These are phyloP conservation scores for Sporothrix protearum DNA, from an alignment of 2,329 filamentous ascomycete species.

Conservation along the genomic window DNA sequence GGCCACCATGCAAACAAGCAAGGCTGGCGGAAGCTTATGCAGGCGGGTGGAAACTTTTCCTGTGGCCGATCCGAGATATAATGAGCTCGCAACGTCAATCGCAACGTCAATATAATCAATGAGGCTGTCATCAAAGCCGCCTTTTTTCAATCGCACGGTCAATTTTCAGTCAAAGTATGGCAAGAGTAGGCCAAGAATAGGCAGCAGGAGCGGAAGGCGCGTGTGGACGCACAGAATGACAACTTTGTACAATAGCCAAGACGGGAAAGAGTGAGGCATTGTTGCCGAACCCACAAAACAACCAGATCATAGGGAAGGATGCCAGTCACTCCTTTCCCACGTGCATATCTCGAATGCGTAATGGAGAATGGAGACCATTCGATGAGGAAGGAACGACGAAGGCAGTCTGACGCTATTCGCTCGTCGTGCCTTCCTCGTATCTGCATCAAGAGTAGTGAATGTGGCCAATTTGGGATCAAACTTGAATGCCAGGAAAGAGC, in stretches of 20 bases:
- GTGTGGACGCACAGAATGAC: background rate
- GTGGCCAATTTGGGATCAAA: background rate
- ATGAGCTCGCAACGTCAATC: background rate
- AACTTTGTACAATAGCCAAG: background rate
- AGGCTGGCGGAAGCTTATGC: constrained; percentile 11
- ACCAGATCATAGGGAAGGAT: background rate
- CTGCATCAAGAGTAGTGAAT: background rate
- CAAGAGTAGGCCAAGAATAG: background rate
- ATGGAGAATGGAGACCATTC: background rate
- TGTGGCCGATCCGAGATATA: background rate
- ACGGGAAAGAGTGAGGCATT: background rate
- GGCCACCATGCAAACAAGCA: background rate
- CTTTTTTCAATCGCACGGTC: background rate
- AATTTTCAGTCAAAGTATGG: background rate
- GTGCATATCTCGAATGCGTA: background rate
- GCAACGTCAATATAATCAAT: background rate
- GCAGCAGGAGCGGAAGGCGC: background rate
- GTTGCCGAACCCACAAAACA: background rate
- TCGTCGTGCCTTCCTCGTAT: background rate
- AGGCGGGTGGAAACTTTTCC: constrained; percentile 11
- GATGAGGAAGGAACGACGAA: background rate
- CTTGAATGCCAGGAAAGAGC: background rate
- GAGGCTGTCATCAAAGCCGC: background rate
- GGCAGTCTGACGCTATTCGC: background rate
- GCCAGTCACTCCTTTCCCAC: background rate